phyloP scores from a whole-genome alignment of 2,329 filamentous ascomycete species.

The Fusarium sp. region DNA sequence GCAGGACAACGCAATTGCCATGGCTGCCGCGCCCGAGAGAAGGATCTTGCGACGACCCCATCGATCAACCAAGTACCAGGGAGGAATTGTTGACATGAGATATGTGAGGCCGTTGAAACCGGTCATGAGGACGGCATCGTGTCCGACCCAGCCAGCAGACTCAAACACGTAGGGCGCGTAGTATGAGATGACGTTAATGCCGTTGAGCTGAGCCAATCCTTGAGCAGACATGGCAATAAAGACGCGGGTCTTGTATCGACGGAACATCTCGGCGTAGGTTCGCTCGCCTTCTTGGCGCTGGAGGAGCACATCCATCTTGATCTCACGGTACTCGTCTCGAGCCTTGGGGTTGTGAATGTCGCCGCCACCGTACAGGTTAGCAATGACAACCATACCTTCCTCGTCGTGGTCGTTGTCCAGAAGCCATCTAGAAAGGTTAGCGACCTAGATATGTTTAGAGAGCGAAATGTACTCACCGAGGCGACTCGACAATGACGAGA shows the following conservation, averaged over 20 bases:
- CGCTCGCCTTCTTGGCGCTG: conserved; percentile 95
- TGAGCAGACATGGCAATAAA: conserved; percentile 99
- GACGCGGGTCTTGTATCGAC: conserved; percentile 86
- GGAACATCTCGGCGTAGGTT: conserved; percentile 93
- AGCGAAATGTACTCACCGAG: conserved; percentile 66
- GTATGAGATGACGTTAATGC: conserved; percentile 99
- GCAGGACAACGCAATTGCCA: conserved; percentile 84
- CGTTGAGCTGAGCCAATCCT: conserved; percentile 93
- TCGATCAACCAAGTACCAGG: conserved; percentile 95
- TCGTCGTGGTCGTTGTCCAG: conserved; percentile 98
- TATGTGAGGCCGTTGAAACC: conserved; percentile 94
- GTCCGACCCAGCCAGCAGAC: conserved; percentile 92
- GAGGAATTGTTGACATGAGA: conserved; percentile 88
- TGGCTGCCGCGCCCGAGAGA: conserved; percentile 85
- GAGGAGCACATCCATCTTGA: conserved; percentile 96
- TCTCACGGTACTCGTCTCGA: conserved; percentile 94
- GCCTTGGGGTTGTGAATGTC: conserved; percentile 94
- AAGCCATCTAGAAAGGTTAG: conserved; percentile 74
- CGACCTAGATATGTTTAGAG: conserved; percentile 9
- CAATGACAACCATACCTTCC: conserved; percentile 97
- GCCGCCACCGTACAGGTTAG: conserved; percentile 93
- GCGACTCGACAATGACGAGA: conserved; percentile 94
- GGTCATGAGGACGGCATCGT: conserved; percentile 93
- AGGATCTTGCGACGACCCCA: conserved; percentile 91
- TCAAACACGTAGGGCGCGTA: conserved; percentile 97